Evolutionary conservation across 331 rosid genomes (phyloP), one percentile per base, ranked within the genome.

Genomic region (Pyracantha coccinea): DNA sequence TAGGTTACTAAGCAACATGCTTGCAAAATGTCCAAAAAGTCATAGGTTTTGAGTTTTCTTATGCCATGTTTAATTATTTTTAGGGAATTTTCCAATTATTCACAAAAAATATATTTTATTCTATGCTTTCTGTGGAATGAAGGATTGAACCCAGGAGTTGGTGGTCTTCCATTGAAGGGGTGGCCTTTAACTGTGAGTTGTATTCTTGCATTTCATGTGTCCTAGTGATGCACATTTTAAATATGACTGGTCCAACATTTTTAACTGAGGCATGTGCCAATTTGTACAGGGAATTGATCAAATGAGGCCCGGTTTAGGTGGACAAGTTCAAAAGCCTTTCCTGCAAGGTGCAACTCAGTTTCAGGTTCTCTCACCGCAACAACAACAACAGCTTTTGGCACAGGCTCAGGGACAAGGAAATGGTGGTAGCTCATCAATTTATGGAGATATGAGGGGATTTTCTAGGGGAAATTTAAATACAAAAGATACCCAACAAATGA

Each of bases 161-260:
- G 94, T 85, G 84, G 87, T 68, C 91, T 89, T 71, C 91, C 97
- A 63, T 65, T 93, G 83, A 93, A 91, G 87, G 98, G 98, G 77
- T 93, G 98, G 97, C 98, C 98, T 69, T 83, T 93, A 79, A 86
- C 97, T 20, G 98, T 93, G 88, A 86, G 97, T 86, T 81, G 27
- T 81, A 55, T 44, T 4, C 58, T 38, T 65, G 77, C 59, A 53
- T 60, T 27, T 72, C 33, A 73, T 61, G 1, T 64, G 73, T 74
- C 59, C 58, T 33, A 78, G 68, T 72, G 23, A 62, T 57, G 73
- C 33, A 38, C 58, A 21, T 58, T 16, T 69, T 67, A 68, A 66
- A 63, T 77, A 21, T 71, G 58, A 23, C 8, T 67, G 25, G 77
- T 76, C 54, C 45, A 33, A 77, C 70, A 65, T 41, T 52, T 65